Evolutionary conservation across 2,329 filamentous ascomycete species (phyloP).

Genomic region (Aplosporella prunicola): DNA sequence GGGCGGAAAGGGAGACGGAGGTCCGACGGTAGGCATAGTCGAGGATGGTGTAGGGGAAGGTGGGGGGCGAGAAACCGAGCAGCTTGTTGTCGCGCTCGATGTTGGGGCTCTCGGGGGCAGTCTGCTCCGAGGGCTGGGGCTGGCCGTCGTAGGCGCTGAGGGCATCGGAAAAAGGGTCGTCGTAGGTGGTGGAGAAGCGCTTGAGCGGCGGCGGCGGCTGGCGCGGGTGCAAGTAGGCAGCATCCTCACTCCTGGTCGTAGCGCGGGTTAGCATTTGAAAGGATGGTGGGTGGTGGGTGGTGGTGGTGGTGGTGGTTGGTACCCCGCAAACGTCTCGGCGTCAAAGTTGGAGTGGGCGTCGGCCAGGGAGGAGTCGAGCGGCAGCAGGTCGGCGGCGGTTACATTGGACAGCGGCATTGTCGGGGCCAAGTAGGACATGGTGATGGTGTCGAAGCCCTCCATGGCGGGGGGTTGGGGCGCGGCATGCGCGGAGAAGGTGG

Average conservation of each 20-base stretch:
- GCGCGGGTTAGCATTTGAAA: constrained; percentile 23
- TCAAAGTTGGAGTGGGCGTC: constrained; percentile 53
- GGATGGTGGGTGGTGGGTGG: constrained; percentile 15
- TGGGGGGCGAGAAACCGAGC: constrained; percentile 41
- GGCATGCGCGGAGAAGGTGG: constrained; percentile 21
- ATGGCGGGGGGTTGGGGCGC: constrained; percentile 21
- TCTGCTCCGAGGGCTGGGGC: constrained; percentile 35
- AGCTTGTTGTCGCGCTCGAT: constrained; percentile 55
- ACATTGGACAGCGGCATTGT: constrained; percentile 48
- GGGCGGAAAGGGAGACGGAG: constrained; percentile 59
- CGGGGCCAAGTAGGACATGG: constrained; percentile 53
- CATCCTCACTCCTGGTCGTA: constrained; percentile 42
- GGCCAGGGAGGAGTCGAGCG: constrained; percentile 46
- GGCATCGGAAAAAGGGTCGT: constrained; percentile 43
- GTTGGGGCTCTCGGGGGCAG: constrained; percentile 43
- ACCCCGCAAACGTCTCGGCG: constrained; percentile 53
- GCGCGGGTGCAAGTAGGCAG: constrained; percentile 34
- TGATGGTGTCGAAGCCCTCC: constrained; percentile 51
- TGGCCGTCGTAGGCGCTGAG: constrained; percentile 40
- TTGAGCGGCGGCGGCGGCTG: constrained; percentile 33
- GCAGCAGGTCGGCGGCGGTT: constrained; percentile 36
- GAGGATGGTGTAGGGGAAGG: constrained; percentile 48
- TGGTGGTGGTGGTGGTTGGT: constrained; percentile 19
- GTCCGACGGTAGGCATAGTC: constrained; percentile 56
- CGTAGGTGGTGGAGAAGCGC: constrained; percentile 41